A percentile compares a stretch with the other conserved stretches of the same genome.
phyloP scores from a whole-genome alignment of 352 stramenopile species.

The Pythium diclinum region DNA sequence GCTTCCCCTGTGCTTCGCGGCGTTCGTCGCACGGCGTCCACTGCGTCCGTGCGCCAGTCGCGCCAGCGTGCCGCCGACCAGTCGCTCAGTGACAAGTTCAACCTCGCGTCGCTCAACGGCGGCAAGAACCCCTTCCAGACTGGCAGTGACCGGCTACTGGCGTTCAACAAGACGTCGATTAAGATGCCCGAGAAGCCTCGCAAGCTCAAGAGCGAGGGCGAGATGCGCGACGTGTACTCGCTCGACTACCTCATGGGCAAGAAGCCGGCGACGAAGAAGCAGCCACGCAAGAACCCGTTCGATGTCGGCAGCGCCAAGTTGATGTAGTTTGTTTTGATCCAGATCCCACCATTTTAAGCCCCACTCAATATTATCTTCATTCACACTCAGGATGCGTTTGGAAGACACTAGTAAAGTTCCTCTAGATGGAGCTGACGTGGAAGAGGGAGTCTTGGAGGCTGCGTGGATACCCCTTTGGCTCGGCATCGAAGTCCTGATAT shows the following conservation, averaged over 20 bases:
- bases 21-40: conserved; percentile 1
- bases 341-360: not conserved
- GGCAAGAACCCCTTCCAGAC: conserved; percentile 72
- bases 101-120: conserved; percentile 54
- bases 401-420: not conserved
- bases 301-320: conserved; percentile 65
- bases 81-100: conserved; percentile 59
- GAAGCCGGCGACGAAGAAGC: conserved; percentile 7
- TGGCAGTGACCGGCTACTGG: conserved; percentile 51
- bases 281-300: conserved; percentile 45
- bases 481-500: conserved; percentile 51
- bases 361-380: not conserved
- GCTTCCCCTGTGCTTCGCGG: conserved; percentile 7
- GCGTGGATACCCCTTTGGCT: conserved; percentile 52
- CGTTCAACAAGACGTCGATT: conserved; percentile 14
- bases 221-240: conserved; percentile 62
- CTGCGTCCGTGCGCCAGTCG: not conserved
- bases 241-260: conserved; percentile 60
- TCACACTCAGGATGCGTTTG: not conserved
- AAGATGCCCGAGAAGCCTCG: not conserved
- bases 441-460: conserved; percentile 62
- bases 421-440: conserved; percentile 29
- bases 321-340: conserved; percentile 35
- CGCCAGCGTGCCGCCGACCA: conserved; percentile 6
- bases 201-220: conserved; percentile 26